Base-by-base conservation (phyloP, 2,329 filamentous ascomycete species). In the Helotiales sp. region DNA sequence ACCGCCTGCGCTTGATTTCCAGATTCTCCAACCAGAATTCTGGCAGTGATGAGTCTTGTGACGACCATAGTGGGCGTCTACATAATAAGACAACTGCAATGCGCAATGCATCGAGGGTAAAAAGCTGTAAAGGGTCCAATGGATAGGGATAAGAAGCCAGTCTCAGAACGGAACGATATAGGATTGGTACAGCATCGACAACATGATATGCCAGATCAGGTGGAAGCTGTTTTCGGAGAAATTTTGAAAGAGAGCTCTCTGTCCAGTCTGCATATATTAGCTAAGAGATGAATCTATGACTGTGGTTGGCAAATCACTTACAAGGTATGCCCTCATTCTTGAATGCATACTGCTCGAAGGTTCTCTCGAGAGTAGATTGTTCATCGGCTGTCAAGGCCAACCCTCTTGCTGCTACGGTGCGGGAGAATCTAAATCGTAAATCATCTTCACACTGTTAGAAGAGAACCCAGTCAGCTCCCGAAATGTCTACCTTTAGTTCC, bases 401-500 rank as follows among this genome's bases (percentile, higher is more conserved):
- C 3, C 40, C 40, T 15, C 22, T 44, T n/a, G 40, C 22, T 44
- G 19, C 40, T 25, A 25, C 13, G 22, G 22, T 25, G 12, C n/a
- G 40, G 40, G 40, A 44, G 40, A 44, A 44, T n/a, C 27, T 44
- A 24, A 44, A 10, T 15, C 40, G 40, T n/a, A 44, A 44, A 13
- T 44, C 40, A 44, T 44, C 40, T 44, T 44, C 40, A 27, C 5
- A 44, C 40, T 27, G 40, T 44, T 44, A 44, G 40, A 44, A 44
- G 40, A 27, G 40, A 44, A 44, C 40, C 24, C 22, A 25, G 12
- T 10, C 15, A 12, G 40, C 40, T 27, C 40, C 15, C 22, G 15
- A 13, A 15, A 25, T n/a, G n/a, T 44, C 22, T 44, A 44, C 40
- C 40, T 44, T 44, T 44, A n/a, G 40, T 27, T 44, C 40, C 27